These are phyloP conservation scores for Kwoniella heveanensis DNA, from an alignment of 768 basidiomycete species.

Conservation along the genomic window DNA sequence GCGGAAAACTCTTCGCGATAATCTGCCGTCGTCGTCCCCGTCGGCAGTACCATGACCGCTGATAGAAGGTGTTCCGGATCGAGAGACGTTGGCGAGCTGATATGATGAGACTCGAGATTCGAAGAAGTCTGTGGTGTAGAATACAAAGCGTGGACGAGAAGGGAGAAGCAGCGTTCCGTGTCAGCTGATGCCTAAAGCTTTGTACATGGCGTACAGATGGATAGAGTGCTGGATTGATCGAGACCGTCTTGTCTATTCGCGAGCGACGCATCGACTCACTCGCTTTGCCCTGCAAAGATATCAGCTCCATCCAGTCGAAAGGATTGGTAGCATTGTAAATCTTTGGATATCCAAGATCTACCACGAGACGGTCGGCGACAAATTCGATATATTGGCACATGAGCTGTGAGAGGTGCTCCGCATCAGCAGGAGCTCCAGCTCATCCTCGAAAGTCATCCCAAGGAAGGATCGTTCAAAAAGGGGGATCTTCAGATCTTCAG, in stretches of 20 bases:
- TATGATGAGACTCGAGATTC: slow-evolving; percentile 83
- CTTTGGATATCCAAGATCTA: slow-evolving; percentile 53
- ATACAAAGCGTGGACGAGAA: not conserved
- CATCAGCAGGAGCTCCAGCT: too few species aligned
- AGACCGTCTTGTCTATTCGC: too few species aligned
- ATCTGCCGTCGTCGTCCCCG: slow-evolving; percentile 6
- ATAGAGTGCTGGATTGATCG: too few species aligned
- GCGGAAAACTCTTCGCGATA: slow-evolving; percentile 48
- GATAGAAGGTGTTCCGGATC: slow-evolving; percentile 29
- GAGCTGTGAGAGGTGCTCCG: slow-evolving; percentile 39
- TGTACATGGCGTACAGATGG: too few species aligned
- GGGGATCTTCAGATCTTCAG: too few species aligned
- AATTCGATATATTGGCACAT: slow-evolving; percentile 57
- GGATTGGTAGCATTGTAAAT: slow-evolving; percentile 55
- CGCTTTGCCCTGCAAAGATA: slow-evolving; percentile 92
- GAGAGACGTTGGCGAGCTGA: slow-evolving; percentile 58
- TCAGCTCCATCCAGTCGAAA: slow-evolving; percentile 77
- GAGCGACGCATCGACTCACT: slow-evolving; percentile 9
- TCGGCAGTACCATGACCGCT: slow-evolving; percentile 13
- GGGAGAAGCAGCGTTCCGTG: not conserved
- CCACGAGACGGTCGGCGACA: slow-evolving; percentile 54
- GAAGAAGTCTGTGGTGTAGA: slow-evolving; percentile 72
- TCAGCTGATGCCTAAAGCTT: too few species aligned
- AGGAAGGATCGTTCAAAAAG: too few species aligned
- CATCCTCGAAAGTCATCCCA: too few species aligned